Evolutionary conservation across 2,329 filamentous ascomycete genomes (phyloP), one percentile per base, ranked within the genome.

Genomic region (Colletotrichum orchidophilum): DNA sequence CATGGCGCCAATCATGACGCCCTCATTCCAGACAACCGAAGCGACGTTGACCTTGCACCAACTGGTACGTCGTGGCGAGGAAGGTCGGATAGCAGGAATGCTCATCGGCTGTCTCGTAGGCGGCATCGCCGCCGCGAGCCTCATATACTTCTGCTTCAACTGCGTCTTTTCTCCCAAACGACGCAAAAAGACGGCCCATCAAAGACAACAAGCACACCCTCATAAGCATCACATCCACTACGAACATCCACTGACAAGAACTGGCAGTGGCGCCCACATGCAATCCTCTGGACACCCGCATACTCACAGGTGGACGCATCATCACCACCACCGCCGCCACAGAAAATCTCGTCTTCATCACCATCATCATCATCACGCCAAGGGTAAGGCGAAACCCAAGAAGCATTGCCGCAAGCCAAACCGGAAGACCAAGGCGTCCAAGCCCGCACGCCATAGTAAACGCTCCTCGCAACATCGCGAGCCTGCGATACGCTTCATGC

Each of bases 31-130:
- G 13, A 33, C 39, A 29, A 24, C 5, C 11, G 3, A 21, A 11
- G 2, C 15, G 1, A 24, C 50, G 9, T 55, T 31, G 0, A 1
- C 15, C 5, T 18, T 58, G 11, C 55, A 54, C 49, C 54, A 27
- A 1, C 49, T 61, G 6, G 27, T 21, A 3, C 59, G 60, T n/a
- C 70, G 70, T 6, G 70, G 52, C 29, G 66, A 72, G 9, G 24
- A n/a, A 13, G 66, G 59, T 13, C 33, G 65, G 15, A 64, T 57
- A 55, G 70, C 70, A 15, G 70, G 70, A 13, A 49, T 64, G 60
- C 54, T 72, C n/a, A 42, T 72, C 26, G 70, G 70, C n/a, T 69
- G 66, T n/a, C 66, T 72, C 24, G 6, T 72, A 1, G 66, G 52
- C 13, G 70, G 59, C 11, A 26, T 70, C 8, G 13, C 59, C n/a